Evolutionary conservation across 345 rosid species (phyloP).

Genomic region (Moricandia moricandioides): DNA sequence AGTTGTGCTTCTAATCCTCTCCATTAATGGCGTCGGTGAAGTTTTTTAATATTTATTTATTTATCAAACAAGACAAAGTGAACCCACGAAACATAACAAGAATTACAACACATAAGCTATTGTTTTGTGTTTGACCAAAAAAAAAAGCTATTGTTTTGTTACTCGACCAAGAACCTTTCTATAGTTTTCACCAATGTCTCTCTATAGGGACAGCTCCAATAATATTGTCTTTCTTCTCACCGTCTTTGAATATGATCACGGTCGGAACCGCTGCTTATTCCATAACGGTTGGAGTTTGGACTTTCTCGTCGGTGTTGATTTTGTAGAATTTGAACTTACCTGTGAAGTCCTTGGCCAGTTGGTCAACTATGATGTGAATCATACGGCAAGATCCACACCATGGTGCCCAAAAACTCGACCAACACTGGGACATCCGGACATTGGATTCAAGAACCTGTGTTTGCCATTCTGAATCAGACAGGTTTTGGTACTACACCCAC

Average conservation of each 20-base stretch:
- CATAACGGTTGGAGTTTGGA: constrained; percentile 53
- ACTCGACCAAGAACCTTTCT: constrained; percentile 55
- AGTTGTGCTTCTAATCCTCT: constrained; percentile 11
- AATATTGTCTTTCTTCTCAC: constrained; percentile 73
- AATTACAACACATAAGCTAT: constrained; percentile 14
- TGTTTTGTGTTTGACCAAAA: not conserved
- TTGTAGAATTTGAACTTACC: constrained; percentile 74
- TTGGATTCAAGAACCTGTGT: constrained; percentile 57
- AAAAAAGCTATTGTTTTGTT: not conserved
- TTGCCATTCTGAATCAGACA: constrained; percentile 60
- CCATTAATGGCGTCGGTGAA: constrained; percentile 35
- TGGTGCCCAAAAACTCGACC: constrained; percentile 76
- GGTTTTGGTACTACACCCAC: constrained; percentile 42
- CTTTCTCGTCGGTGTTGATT: constrained; percentile 69
- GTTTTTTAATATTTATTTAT: not conserved
- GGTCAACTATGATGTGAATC: constrained; percentile 58
- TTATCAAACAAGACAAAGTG: constrained; percentile 15
- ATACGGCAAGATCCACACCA: constrained; percentile 88
- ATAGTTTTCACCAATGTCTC: constrained; percentile 55
- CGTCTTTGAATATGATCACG: constrained; percentile 54
- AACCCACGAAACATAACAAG: not conserved
- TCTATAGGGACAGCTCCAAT: constrained; percentile 72
- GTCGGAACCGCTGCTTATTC: constrained; percentile 73
- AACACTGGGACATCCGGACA: constrained; percentile 49
- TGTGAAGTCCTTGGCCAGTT: constrained; percentile 51